Evolutionary conservation across 2,329 filamentous ascomycete genomes (phyloP), one percentile per base, ranked within the genome.

Genomic region (Paramyrothecium sp.): DNA sequence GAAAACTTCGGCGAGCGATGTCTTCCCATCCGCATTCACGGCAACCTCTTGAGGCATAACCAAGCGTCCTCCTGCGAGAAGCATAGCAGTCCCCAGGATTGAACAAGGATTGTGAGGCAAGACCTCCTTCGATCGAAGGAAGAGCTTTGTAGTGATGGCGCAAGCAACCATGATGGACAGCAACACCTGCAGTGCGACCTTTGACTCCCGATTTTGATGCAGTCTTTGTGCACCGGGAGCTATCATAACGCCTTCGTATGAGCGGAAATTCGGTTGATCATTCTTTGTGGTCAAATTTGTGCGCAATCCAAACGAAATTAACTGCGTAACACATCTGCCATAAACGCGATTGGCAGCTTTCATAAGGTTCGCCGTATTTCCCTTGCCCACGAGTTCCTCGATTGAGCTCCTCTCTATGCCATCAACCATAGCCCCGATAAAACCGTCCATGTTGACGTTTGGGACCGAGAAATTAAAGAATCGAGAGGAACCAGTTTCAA

Each of bases 41-140:
- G 65, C 67, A 8, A 69, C 54, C 12, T 65, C 53, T n/a, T 54
- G 50, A 4, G 54, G 51, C 30, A 63, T 61, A 23, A 66, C 63
- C 51, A 71, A 59, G 53, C 64, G 65, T 11, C 65, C 64, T 1
- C 66, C 66, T 0, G 66, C 67, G 12, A 72, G 51, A 48, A 71
- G 56, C 5, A 62, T 63, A 0, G 67, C 68, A 8, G 63, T 60
- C 4, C 67, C 67, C 0, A 66, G 68, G 23, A 71, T 68, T 19
- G 63, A 68, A 55, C 65, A 68, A 22, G 67, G 68, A 49, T 70
- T 65, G 19, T 70, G 66, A 7, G 68, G 65, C 16, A 72, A 54
- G 5, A 72, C 56, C 20, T 62, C 59, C 4, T 59, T 58, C 7
- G 65, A 54, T 4, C 60, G 59, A 50, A 69, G 58, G 7, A 65